Conservation (phyloP, 768 basidiomycete species). For the Kwoniella heveanensis region DNA sequence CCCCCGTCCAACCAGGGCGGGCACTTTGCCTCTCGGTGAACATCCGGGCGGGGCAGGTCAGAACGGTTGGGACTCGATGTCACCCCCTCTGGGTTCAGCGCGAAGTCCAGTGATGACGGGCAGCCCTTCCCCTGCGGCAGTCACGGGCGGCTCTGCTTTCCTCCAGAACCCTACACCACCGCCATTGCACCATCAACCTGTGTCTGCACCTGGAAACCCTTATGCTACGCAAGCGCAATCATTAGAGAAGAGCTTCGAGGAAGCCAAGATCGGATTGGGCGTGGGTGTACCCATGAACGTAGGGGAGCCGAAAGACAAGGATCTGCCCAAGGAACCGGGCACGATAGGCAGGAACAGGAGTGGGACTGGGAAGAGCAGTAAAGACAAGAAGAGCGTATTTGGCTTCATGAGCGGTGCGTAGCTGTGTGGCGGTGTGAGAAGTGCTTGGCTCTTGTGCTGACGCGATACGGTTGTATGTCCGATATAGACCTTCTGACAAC, state of each 20-base stretch:
- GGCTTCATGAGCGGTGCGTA: conserved; percentile 53
- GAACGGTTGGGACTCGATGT: conserved; percentile 28
- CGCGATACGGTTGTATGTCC: background rate
- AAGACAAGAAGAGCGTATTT: conserved; percentile 56
- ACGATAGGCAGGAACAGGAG: conserved; percentile 46
- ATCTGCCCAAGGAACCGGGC: conserved; percentile 49
- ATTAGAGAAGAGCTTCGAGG: conserved; percentile 43
- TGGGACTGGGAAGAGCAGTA: conserved; percentile 52
- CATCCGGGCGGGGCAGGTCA: conserved; percentile 11
- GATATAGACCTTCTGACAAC: conserved; percentile 48
- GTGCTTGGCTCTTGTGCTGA: conserved; percentile 1
- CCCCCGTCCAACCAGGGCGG: conserved; percentile 50
- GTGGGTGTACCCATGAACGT: conserved; percentile 42
- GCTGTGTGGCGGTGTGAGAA: background rate
- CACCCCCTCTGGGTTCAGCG: conserved; percentile 15
- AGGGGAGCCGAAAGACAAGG: conserved; percentile 44
- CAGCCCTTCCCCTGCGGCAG: conserved; percentile 10
- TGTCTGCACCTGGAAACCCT: conserved; percentile 43
- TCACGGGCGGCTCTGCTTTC: conserved; percentile 12
- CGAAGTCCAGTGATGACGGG: conserved; percentile 16
- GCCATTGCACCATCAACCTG: conserved; percentile 43
- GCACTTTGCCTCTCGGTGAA: conserved; percentile 48
- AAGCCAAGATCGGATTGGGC: conserved; percentile 40
- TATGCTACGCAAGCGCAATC: conserved; percentile 28
- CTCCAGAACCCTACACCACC: conserved; percentile 35